Percentiles rank a stretch among this genome's conserved stretches.
Evolutionary conservation across 371 early-diverging fungal genomes (phyloP).

Genomic region (Fennellomyces sp.): DNA sequence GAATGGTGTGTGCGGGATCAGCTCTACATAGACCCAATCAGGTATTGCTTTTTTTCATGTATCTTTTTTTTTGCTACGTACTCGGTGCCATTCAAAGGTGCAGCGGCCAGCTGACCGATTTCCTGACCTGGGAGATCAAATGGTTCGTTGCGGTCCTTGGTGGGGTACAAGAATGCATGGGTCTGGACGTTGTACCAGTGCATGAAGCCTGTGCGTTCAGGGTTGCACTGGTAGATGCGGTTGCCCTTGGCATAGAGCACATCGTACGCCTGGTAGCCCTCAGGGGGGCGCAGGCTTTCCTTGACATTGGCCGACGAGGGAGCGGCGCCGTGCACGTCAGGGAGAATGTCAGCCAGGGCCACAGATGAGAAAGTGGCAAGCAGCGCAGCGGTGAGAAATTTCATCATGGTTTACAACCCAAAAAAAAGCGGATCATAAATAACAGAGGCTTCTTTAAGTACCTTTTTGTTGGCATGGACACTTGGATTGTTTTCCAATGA

Average conservation of each 20-base stretch:
- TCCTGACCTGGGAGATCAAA: slow-evolving; percentile 34
- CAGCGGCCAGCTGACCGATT: slow-evolving; percentile 34
- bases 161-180: slow-evolving; percentile 37
- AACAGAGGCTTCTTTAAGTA: neutral
- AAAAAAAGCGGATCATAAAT: neutral
- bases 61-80: slow-evolving; percentile 21
- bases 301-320: slow-evolving; percentile 31
- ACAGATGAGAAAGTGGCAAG: neutral
- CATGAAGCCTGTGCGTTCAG: slow-evolving; percentile 37
- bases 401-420: neutral
- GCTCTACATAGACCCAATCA: no score
- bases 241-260: slow-evolving; percentile 42
- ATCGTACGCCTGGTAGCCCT: slow-evolving; percentile 28
- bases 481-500: neutral
- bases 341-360: slow-evolving; percentile 22
- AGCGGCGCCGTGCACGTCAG: slow-evolving; percentile 21
- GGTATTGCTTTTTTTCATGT: no score
- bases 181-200: slow-evolving; percentile 52
- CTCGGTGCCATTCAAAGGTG: slow-evolving; percentile 27
- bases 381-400: slow-evolving; percentile 8
- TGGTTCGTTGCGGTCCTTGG: slow-evolving; percentile 26
- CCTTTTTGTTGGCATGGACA: neutral
- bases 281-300: slow-evolving; percentile 34
- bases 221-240: slow-evolving; percentile 47
- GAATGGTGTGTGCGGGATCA: slow-evolving; percentile 30